These are phyloP conservation scores for Ceratocystis ficicola DNA, from an alignment of 2,329 filamentous ascomycete species.

Conservation along the genomic window DNA sequence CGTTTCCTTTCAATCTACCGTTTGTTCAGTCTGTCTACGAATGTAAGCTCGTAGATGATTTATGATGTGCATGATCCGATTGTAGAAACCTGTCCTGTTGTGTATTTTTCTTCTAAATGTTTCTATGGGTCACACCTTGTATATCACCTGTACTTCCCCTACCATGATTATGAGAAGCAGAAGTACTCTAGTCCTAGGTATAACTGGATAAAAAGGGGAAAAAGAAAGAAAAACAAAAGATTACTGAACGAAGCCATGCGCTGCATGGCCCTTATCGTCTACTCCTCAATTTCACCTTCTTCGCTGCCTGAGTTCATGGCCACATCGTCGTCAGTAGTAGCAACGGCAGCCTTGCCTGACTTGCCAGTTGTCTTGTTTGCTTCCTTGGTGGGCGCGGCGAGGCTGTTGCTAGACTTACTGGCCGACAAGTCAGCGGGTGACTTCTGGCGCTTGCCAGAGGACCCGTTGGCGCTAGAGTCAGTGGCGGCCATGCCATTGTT, in stretches of 20 bases:
- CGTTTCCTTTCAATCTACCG: too few species aligned
- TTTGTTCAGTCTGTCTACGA: too few species aligned
- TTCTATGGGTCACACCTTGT: not conserved
- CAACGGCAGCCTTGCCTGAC: not conserved
- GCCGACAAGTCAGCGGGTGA: slow-evolving; percentile 13
- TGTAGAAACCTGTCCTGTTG: not conserved
- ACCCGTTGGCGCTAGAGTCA: slow-evolving; percentile 29
- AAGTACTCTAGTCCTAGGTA: not conserved
- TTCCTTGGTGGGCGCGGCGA: not conserved
- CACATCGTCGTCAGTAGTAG: slow-evolving; percentile 17
- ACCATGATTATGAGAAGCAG: not conserved
- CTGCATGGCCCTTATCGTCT: not conserved
- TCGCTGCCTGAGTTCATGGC: slow-evolving; percentile 72
- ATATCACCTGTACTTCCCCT: not conserved
- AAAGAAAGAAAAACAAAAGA: not conserved
- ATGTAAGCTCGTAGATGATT: too few species aligned
- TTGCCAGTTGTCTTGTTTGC: not conserved
- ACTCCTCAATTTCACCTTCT: slow-evolving; percentile 92
- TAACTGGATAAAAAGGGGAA: not conserved
- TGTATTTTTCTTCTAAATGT: not conserved
- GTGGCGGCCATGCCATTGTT: slow-evolving; percentile 31
- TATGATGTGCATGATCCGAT: too few species aligned
- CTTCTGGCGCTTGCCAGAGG: slow-evolving; percentile 18
- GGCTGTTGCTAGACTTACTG: not conserved
- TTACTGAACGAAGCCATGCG: not conserved